Evolutionary conservation across 768 basidiomycete genomes (phyloP), one percentile per base, ranked within the genome.

Genomic region (Boletus reticuloceps): DNA sequence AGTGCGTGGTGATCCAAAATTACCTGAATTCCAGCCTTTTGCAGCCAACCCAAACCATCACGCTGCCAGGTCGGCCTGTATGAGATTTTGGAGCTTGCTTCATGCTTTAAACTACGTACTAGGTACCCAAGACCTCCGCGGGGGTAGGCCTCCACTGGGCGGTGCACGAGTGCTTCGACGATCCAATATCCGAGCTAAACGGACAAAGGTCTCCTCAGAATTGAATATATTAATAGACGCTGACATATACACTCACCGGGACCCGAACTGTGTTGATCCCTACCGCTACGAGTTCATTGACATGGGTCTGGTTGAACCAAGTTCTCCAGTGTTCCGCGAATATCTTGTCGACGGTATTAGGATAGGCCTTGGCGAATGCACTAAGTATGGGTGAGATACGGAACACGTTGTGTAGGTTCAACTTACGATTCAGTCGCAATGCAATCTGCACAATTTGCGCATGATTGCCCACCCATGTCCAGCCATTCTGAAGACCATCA

Each of bases 131-230:
- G 76, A 29, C 90, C 90, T 19, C 90, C 90, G 36, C 81, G 78
- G 14, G 88, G 85, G 65, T 79, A 91, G 44, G 75, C 79, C 64
- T 91, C 90, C 2, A 71, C 74, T 1, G 62, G 60, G 5, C 84
- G 77, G 64, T 91, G 65, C 0, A 91, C 89, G 9, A 92, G 73
- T 4, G 75, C 77, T 64, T 92, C 90, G 9, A 92, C 73, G 45
- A 91, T 84, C 90, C 90, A 92, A 66, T 86, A 92, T 0, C 90
- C 89, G 39, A 91, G 80, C 88, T 90, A 39, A 42, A 56, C 12
- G 14, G 39, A 46, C 12, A 12, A 44, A 3, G n/a, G 11, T n/a
- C 8, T 8, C 11, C 16, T 56, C 38, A 43, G 46, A 37, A 43
- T 11, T 36, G 6, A 22, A 32, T 32, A 27, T 0, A 22, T 25